Evolutionary conservation across 208 protist genomes (phyloP).

Genomic region (Trypanosoma platydactyli): DNA sequence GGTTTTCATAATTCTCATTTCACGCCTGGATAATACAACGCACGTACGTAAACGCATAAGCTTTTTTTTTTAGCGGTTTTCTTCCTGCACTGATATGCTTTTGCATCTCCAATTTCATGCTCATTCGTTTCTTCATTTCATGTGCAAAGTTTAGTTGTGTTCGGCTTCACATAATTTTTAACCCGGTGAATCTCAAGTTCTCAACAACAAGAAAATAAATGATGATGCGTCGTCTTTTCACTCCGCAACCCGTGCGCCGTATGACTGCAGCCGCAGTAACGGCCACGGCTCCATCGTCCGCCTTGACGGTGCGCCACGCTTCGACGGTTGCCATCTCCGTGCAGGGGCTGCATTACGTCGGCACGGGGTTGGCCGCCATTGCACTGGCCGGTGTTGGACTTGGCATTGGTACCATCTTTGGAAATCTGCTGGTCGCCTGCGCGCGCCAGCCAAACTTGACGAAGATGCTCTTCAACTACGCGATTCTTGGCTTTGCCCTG

Average conservation of each 20-base stretch:
- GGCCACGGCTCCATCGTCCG: constrained; percentile 14
- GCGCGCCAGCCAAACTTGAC: constrained; percentile 78
- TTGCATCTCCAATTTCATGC: no score
- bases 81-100: no score
- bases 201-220: constrained; percentile 17
- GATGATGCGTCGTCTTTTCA: constrained; percentile 77
- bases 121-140: background rate
- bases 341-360: constrained; percentile 72
- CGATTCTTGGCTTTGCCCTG: constrained; percentile 81
- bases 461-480: constrained; percentile 80
- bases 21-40: no score
- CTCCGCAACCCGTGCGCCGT: constrained; percentile 50
- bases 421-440: constrained; percentile 58
- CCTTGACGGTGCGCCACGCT: constrained; percentile 36
- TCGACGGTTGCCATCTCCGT: constrained; percentile 70
- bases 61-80: no score
- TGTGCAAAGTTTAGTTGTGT: constrained; percentile 1
- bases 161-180: background rate
- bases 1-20: no score
- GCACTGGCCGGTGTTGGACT: constrained; percentile 75
- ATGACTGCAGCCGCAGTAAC: background rate
- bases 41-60: constrained; percentile 12
- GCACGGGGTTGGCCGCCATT: constrained; percentile 68
- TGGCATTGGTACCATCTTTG: constrained; percentile 77
- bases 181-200: background rate